Evolutionary conservation across 805 yeast genomes (phyloP), one percentile per base, ranked within the genome.

Genomic region (Saccharomycopsis oosterbeekiorum): DNA sequence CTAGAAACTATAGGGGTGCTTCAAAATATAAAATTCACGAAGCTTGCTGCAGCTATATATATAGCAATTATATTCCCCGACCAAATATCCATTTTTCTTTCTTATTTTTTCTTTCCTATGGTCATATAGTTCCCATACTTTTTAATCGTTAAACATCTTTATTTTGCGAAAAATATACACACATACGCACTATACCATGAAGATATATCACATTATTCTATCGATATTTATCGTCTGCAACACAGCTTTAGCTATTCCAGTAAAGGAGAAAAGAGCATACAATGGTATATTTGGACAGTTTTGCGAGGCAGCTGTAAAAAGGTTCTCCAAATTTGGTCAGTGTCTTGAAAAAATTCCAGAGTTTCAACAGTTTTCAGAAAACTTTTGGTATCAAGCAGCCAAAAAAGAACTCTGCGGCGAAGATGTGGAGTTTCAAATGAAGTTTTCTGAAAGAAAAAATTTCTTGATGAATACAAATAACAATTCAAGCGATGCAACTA

Each of bases 331-430:
- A 34, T 59, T 63, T 21, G 65, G 65, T 24, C 17, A 58, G 37
- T 63, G 65, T 57, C 12, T 63, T 4, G 42, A 60, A 24, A 50
- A 58, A 43, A 51, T 41, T 2, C 62, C 62, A 19, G 53, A 42
- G n/a, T 63, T 56, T n/a, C 54, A 59, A 36, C n/a, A 56, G 17
- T 42, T 63, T 6, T 61, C 54, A 36, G 29, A 51, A 15, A 34
- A 59, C 12, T 63, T 63, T 37, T 63, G 63, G 62, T 58, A 51
- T 56, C 61, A 58, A 34, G 65, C 65, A 19, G 65, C 65, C 11
- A 55, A 59, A 56, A 19, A 60, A 53, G 62, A 56, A 21, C 58
- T 63, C 3, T 63, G 65, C 56, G 65, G 65, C 5, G 15, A n/a
- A 14, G 53, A 47, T 24, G 53, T 47, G 9, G 53, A 47, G n/a